Evolutionary conservation across 2,329 filamentous ascomycete species (phyloP), one percentile per base, ranked within the genome.

Genomic region (Fusarium beomiforme): DNA sequence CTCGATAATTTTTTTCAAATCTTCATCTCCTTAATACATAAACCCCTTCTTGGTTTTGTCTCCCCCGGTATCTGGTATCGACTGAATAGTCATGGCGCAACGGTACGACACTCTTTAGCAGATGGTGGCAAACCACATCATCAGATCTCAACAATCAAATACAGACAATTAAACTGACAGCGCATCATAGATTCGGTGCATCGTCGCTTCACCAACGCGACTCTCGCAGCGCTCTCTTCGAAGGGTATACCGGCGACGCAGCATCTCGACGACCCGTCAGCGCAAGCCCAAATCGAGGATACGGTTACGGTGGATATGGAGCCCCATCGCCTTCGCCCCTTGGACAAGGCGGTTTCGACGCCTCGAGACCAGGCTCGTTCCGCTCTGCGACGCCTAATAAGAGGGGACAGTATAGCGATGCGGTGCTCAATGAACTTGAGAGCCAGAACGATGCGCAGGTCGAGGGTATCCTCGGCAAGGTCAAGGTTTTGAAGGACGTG

Each of bases 361-460:
- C 54, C 6, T 64, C 69, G 8, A 66, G 69, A 19, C 43, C 63
- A 31, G 59, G 62, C 26, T 46, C 58, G 9, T 93, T 85, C 79
- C 85, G 92, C 56, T 82, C 88, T 34, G 92, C 91, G 73, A 94
- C 92, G 65, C 92, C 92, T 66, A 93, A 94, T 79, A 85, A 72
- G 73, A 93, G 92, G 79, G 95, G 95, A 17, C 95, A 98, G 80
- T 98, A 98, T 81, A 95, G 92, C 79, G 92, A 97, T 77, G 93
- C 95, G 23, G 94, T 97, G 50, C 87, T 99, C 57, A 94, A 93
- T 79, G 94, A 97, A 83, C 87, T 99, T 67, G 96, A 99, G 85
- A 95, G 93, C 78, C 96, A 99, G 84, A 98, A 98, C 79, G 95
- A 98, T 75, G 87, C 90, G 64, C 92, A 98, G 76, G 91, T 98